phyloP scores from a whole-genome alignment of 345 rosid genomes.

The Linum tenue region DNA sequence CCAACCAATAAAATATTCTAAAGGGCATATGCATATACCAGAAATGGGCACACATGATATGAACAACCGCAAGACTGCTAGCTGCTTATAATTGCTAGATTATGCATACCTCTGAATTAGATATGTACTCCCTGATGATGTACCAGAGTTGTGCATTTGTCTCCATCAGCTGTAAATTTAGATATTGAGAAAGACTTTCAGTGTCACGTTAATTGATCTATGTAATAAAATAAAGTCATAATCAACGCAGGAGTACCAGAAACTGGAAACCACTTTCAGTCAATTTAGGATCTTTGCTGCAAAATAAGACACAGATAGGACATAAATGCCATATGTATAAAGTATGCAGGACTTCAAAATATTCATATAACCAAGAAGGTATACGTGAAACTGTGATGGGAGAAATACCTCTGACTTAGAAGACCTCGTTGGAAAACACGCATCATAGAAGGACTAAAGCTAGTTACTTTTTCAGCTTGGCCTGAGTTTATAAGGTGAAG shows the following conservation, averaged over 20 bases:
- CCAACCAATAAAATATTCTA: background rate
- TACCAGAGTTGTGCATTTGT: constrained; percentile 98
- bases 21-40: background rate
- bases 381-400: constrained; percentile 4
- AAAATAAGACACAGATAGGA: constrained; percentile 13
- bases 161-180: constrained; percentile 75
- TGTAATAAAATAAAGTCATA: constrained; percentile 17
- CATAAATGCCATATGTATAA: background rate
- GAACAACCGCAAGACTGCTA: background rate
- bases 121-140: constrained; percentile 87
- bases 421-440: constrained; percentile 85
- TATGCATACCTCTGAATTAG: constrained; percentile 76
- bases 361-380: constrained; percentile 4
- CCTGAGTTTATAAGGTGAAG: constrained; percentile 79
- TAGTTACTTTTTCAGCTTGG: constrained; percentile 58
- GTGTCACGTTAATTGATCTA: constrained; percentile 13
- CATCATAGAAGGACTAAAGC: constrained; percentile 88
- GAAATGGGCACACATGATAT: background rate
- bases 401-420: constrained; percentile 56
- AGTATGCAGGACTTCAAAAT: constrained; percentile 12
- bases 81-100: constrained; percentile 7
- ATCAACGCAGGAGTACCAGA: constrained; percentile 52
- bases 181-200: constrained; percentile 12
- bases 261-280: constrained; percentile 97
- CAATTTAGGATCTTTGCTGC: constrained; percentile 69